Conservation (phyloP, 2,329 filamentous ascomycete species). For the Talaromyces marneffei region DNA sequence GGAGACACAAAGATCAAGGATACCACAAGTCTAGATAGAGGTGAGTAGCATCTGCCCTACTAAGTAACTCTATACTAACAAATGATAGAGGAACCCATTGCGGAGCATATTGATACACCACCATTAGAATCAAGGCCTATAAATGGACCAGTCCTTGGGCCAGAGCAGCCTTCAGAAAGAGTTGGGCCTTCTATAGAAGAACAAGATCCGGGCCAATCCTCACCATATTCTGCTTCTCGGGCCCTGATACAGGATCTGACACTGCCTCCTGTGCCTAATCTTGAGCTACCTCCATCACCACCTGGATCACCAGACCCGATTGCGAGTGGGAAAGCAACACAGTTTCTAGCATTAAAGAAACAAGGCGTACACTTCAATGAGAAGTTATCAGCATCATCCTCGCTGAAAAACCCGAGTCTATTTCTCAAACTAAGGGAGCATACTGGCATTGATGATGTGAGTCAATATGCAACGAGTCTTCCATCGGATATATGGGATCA, state of each 20-base stretch:
- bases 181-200: slow-evolving; percentile 15
- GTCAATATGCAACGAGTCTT: slow-evolving; percentile 51
- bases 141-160: slow-evolving; percentile 33
- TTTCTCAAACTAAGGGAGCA: slow-evolving; percentile 54
- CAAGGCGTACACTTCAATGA: slow-evolving; percentile 60
- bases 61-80: background rate
- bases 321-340: slow-evolving; percentile 52
- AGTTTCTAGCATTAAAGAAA: slow-evolving; percentile 57
- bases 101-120: background rate
- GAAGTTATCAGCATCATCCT: slow-evolving; percentile 52
- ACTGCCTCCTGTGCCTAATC: slow-evolving; percentile 40
- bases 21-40: background rate
- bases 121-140: slow-evolving; percentile 9
- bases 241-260: slow-evolving; percentile 53
- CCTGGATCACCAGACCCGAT: slow-evolving; percentile 40
- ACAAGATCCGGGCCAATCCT: slow-evolving; percentile 26
- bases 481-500: slow-evolving; percentile 38
- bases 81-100: background rate
- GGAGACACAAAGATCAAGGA: background rate
- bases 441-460: slow-evolving; percentile 48
- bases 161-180: slow-evolving; percentile 25
- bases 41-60: background rate
- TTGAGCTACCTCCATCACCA: slow-evolving; percentile 43
- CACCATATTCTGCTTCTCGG: slow-evolving; percentile 47
- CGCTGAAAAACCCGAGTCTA: slow-evolving; percentile 55